phyloP scores from a whole-genome alignment of 192 early-diverging fungal species.

The Allomyces arbusculus region DNA sequence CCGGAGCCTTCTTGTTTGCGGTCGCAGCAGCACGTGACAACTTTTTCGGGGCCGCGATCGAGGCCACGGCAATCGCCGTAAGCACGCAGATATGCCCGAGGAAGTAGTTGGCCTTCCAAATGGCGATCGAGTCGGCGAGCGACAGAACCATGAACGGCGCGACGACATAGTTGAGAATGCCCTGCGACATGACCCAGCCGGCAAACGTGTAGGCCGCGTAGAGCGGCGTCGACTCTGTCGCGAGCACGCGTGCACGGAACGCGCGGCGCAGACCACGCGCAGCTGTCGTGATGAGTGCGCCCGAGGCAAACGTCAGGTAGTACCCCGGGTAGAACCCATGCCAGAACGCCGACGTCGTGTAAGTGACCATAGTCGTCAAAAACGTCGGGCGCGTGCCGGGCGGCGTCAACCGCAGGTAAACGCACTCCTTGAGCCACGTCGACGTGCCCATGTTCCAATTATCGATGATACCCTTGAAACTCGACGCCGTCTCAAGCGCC shows the following conservation, averaged over 20 bases:
- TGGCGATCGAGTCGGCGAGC: conserved; percentile 23
- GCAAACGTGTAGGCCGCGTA: conserved; percentile 46
- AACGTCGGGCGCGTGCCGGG: conserved; percentile 29
- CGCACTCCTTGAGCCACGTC: conserved; percentile 67
- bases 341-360: conserved; percentile 74
- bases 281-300: conserved; percentile 30
- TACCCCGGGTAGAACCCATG: conserved; percentile 86
- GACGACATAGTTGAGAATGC: conserved; percentile 42
- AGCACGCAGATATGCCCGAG: conserved; percentile 21
- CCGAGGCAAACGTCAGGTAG: conserved; percentile 47
- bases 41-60: too few relatives aligned
- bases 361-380: conserved; percentile 51
- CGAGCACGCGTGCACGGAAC: conserved; percentile 37
- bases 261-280: conserved; percentile 27
- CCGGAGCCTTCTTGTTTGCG: too few relatives aligned
- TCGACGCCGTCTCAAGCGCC: conserved; percentile 54
- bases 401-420: conserved; percentile 47
- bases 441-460: conserved; percentile 83
- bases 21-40: too few relatives aligned
- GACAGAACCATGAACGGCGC: conserved; percentile 49
- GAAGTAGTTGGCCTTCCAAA: conserved; percentile 45
- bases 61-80: too few relatives aligned
- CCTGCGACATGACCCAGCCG: conserved; percentile 45
- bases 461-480: conserved; percentile 51
- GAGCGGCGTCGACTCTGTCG: conserved; percentile 8